Evolutionary conservation across 2,329 filamentous ascomycete genomes (phyloP).

Genomic region (Hypoxylon sp.): DNA sequence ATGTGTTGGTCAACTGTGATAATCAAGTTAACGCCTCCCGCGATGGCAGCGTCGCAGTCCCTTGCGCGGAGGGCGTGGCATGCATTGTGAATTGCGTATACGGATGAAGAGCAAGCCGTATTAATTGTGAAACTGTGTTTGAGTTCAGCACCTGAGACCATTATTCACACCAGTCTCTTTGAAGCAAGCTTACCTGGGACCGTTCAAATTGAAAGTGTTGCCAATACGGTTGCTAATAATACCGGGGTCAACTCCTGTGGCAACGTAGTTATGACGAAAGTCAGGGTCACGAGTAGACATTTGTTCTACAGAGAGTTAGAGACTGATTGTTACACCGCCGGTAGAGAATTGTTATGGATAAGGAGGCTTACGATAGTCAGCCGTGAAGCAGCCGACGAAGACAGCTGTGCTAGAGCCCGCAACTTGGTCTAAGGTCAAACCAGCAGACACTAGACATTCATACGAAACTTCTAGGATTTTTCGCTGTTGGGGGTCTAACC

Average conservation of each 20-base stretch:
- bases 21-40: constrained; percentile 57
- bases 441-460: constrained; percentile 59
- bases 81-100: constrained; percentile 55
- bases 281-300: constrained; percentile 48
- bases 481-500: constrained; percentile 61
- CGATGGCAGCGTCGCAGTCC: constrained; percentile 55
- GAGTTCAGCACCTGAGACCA: neutral
- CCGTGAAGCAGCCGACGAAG: constrained; percentile 47
- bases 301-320: constrained; percentile 45
- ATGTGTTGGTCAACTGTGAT: constrained; percentile 52
- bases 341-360: neutral
- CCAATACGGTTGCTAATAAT: constrained; percentile 58
- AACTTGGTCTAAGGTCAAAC: constrained; percentile 52
- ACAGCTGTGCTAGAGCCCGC: constrained; percentile 52
- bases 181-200: constrained; percentile 46
- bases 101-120: constrained; percentile 57
- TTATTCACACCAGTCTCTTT: no score
- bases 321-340: neutral
- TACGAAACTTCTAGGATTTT: constrained; percentile 59
- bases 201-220: constrained; percentile 58
- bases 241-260: constrained; percentile 55
- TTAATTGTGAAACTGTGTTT: constrained; percentile 48
- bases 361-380: constrained; percentile 44
- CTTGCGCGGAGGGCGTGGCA: constrained; percentile 48
- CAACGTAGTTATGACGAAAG: constrained; percentile 49